Percentiles rank a stretch among this genome's conserved stretches.
These are phyloP conservation scores for Saccharomycopsis vini DNA, from an alignment of 805 yeast genomes.

Conservation along the genomic window DNA sequence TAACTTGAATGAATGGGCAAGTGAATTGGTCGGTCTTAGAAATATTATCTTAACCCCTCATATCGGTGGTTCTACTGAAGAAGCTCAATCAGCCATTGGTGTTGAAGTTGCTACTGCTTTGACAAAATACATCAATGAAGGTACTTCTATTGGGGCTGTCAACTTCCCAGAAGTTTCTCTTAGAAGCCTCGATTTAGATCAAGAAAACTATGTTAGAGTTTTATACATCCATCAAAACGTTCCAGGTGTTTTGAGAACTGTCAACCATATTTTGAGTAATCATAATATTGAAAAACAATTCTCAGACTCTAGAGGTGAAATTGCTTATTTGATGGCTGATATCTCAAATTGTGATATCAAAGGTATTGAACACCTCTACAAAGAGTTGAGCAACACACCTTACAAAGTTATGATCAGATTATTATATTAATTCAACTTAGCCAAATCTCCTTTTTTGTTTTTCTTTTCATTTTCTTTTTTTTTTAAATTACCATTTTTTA, in stretches of 20 bases:
- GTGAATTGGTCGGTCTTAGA: slow-evolving; percentile 72
- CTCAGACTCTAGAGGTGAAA: slow-evolving; percentile 92
- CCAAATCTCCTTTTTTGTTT: background rate
- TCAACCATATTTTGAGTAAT: slow-evolving; percentile 86
- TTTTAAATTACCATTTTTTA: too few relatives aligned
- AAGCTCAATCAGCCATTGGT: slow-evolving; percentile 97
- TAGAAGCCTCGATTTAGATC: slow-evolving; percentile 81
- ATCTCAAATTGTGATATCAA: slow-evolving; percentile 73
- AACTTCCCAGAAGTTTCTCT: slow-evolving; percentile 97
- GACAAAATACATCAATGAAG: slow-evolving; percentile 90
- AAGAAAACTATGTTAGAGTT: slow-evolving; percentile 83
- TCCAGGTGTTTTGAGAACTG: slow-evolving; percentile 97
- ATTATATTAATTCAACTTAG: slow-evolving; percentile 60
- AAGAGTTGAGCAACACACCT: slow-evolving; percentile 80
- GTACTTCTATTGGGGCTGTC: slow-evolving; percentile 88
- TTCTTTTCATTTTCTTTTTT: background rate
- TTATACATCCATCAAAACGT: slow-evolving; percentile 94
- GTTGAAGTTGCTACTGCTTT: slow-evolving; percentile 84
- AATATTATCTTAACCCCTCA: slow-evolving; percentile 94
- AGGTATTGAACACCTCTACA: slow-evolving; percentile 78
- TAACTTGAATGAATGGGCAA: slow-evolving; percentile 71
- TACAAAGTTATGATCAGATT: slow-evolving; percentile 87
- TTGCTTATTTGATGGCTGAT: slow-evolving; percentile 97
- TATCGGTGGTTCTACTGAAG: slow-evolving; percentile 98
- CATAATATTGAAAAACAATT: slow-evolving; percentile 97